Conservation (phyloP, 768 basidiomycete species). For the Cystofilobasidium macerans region DNA sequence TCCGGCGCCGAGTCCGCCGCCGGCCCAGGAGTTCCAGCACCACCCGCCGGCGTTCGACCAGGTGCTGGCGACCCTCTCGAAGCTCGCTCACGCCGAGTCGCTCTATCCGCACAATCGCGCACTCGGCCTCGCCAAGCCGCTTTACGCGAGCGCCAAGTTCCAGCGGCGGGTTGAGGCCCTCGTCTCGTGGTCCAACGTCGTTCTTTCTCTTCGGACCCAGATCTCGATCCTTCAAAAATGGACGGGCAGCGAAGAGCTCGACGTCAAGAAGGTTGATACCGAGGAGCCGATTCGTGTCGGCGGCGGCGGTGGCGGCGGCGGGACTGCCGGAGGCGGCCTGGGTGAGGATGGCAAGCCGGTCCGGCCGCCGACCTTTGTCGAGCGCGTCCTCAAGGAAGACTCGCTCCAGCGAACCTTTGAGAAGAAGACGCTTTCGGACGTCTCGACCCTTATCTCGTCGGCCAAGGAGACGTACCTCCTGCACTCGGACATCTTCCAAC, state of each 20-base stretch:
- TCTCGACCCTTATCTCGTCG: constrained; percentile 70
- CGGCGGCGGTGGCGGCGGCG: background rate
- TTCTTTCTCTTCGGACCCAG: constrained; percentile 70
- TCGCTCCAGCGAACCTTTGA: constrained; percentile 91
- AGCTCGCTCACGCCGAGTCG: constrained; percentile 69
- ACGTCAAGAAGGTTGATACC: constrained; percentile 37
- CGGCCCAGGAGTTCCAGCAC: background rate
- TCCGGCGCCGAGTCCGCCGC: constrained; percentile 30
- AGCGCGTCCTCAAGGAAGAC: constrained; percentile 88
- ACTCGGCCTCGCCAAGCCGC: constrained; percentile 64
- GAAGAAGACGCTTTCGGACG: constrained; percentile 56
- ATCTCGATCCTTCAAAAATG: constrained; percentile 71
- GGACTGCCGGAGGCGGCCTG: background rate
- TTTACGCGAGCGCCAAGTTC: constrained; percentile 55
- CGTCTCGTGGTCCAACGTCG: constrained; percentile 82
- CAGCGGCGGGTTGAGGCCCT: constrained; percentile 78
- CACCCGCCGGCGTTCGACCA: constrained; percentile 33
- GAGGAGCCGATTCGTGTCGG: constrained; percentile 24
- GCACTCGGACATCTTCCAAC: constrained; percentile 59
- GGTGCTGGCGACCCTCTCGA: constrained; percentile 48
- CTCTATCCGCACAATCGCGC: constrained; percentile 76
- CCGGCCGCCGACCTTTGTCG: constrained; percentile 61
- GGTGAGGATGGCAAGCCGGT: constrained; percentile 21
- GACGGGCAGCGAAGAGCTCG: constrained; percentile 85
- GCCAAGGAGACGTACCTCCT: constrained; percentile 79